These are phyloP conservation scores for Fusarium domesticum DNA, from an alignment of 2,329 filamentous ascomycete genomes.

Conservation along the genomic window DNA sequence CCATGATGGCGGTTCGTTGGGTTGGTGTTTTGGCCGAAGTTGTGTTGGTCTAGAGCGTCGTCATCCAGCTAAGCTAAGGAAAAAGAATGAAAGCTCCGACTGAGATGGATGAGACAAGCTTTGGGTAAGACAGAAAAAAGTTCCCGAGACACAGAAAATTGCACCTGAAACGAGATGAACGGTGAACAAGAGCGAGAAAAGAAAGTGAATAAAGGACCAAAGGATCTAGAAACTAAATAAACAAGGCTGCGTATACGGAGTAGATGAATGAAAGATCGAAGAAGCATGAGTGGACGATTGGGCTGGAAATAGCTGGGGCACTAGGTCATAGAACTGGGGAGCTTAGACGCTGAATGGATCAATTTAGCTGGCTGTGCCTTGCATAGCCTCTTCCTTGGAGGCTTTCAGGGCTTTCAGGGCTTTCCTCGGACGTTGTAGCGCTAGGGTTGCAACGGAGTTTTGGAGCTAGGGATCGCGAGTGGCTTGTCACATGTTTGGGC, in stretches of 20 bases:
- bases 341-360: not conserved
- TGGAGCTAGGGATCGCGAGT: conserved; percentile 1
- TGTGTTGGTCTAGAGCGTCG: not conserved
- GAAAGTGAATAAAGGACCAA: conserved; percentile 3
- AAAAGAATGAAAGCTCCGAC: conserved; percentile 4
- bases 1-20: conserved; percentile 9
- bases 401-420: conserved; percentile 1
- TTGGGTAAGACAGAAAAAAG: conserved; percentile 7
- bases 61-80: conserved; percentile 3
- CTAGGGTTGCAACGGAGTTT: not conserved
- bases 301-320: not conserved
- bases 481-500: conserved; percentile 3
- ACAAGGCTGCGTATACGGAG: conserved; percentile 5
- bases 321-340: not conserved
- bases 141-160: conserved; percentile 8
- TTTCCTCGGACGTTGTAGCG: not conserved
- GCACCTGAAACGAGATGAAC: not conserved
- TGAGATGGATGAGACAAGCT: conserved; percentile 2
- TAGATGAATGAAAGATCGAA: conserved; percentile 3
- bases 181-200: not conserved
- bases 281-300: not conserved
- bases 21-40: not conserved
- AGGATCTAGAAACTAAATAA: conserved; percentile 1
- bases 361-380: conserved; percentile 5
- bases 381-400: conserved; percentile 5